phyloP scores from a whole-genome alignment of 208 protist genomes.

The Crithidia mellificae region DNA sequence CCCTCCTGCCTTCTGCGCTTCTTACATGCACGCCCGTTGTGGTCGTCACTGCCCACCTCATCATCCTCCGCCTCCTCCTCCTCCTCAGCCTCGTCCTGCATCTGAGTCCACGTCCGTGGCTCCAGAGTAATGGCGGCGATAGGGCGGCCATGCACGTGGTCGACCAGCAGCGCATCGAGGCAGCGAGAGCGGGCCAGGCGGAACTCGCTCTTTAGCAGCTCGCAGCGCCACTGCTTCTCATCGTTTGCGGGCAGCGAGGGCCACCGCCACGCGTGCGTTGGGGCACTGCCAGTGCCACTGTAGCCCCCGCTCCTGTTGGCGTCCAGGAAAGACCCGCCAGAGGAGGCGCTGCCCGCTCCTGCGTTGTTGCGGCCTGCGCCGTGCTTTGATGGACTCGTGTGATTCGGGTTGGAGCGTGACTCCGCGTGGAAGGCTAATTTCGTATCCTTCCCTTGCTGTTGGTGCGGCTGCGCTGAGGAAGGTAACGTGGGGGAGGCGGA shows the following conservation, averaged over 20 bases:
- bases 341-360: neutral
- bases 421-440: too few species aligned
- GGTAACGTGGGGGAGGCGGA: neutral
- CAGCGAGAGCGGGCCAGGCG: conserved; percentile 53
- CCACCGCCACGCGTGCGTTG: conserved; percentile 6
- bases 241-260: conserved; percentile 41
- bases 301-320: neutral
- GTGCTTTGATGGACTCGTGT: too few species aligned
- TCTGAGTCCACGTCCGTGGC: conserved; percentile 14
- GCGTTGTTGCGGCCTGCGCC: too few species aligned
- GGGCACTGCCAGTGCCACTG: too few species aligned
- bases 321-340: neutral
- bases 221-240: conserved; percentile 50
- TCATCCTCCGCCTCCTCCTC: too few species aligned
- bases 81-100: neutral
- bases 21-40: too few species aligned
- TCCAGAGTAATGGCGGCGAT: conserved; percentile 57
- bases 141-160: conserved; percentile 45
- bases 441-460: too few species aligned
- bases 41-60: too few species aligned
- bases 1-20: too few species aligned
- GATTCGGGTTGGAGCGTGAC: too few species aligned
- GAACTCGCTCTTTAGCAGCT: conserved; percentile 74
- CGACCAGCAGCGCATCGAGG: conserved; percentile 71
- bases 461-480: too few species aligned